Evolutionary conservation across 768 basidiomycete species (phyloP).

Genomic region (Suillus subluteus): DNA sequence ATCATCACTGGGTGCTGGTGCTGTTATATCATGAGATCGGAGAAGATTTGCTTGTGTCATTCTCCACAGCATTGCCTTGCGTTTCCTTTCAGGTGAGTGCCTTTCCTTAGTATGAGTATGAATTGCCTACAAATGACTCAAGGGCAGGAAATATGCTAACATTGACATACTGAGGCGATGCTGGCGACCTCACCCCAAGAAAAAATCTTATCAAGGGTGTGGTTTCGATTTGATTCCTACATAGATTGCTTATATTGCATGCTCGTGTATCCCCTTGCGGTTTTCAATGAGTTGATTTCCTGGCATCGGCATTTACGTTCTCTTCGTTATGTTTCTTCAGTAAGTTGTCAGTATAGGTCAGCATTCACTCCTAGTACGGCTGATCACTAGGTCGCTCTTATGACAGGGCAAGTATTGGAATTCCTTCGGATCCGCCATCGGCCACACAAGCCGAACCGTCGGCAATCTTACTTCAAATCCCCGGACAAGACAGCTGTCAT

Average conservation of each 20-base stretch:
- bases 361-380: background rate
- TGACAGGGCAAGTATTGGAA: background rate
- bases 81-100: background rate
- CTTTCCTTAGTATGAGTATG: background rate
- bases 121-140: background rate
- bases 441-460: background rate
- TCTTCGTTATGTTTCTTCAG: background rate
- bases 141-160: background rate
- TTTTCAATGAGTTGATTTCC: background rate
- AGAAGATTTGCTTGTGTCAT: background rate
- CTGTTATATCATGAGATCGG: background rate
- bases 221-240: background rate
- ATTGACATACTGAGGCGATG: background rate
- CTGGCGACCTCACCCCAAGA: background rate
- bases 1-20: background rate
- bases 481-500: background rate
- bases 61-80: background rate
- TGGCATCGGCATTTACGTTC: background rate
- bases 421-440: background rate
- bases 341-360: background rate
- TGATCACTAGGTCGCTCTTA: background rate
- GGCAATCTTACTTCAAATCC: background rate
- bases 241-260: background rate
- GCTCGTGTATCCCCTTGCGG: background rate
- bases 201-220: background rate